These are phyloP conservation scores for Pulveroboletus sp. DNA, from an alignment of 768 basidiomycete species.

Conservation along the genomic window DNA sequence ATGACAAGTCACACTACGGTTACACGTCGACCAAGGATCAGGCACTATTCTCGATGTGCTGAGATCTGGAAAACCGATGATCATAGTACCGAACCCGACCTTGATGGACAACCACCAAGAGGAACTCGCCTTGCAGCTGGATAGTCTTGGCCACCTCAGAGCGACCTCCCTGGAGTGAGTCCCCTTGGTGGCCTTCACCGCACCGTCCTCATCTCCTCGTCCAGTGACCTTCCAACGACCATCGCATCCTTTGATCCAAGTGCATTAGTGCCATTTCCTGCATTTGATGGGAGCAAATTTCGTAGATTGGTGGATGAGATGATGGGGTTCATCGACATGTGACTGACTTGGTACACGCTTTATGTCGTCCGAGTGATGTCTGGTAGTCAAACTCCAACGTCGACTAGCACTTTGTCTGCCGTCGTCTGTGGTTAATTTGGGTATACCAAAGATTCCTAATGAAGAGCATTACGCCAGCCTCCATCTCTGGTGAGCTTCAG, in stretches of 20 bases:
- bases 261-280: slow-evolving; percentile 54
- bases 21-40: slow-evolving; percentile 53
- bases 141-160: slow-evolving; percentile 51
- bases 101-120: slow-evolving; percentile 91
- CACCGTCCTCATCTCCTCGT: slow-evolving; percentile 6
- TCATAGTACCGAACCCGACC: slow-evolving; percentile 86
- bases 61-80: slow-evolving; percentile 65
- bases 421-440: neutral
- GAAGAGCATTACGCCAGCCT: slow-evolving; percentile 35
- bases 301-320: slow-evolving; percentile 64
- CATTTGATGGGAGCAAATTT: slow-evolving; percentile 65
- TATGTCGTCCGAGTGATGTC: slow-evolving; percentile 1
- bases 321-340: slow-evolving; percentile 60
- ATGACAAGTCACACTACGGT: neutral
- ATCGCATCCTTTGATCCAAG: slow-evolving; percentile 47
- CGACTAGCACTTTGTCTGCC: neutral
- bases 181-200: neutral
- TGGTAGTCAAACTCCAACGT: neutral
- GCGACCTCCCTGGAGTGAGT: slow-evolving; percentile 57
- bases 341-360: slow-evolving; percentile 5
- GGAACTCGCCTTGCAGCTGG: slow-evolving; percentile 74
- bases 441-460: slow-evolving; percentile 3
- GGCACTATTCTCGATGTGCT: slow-evolving; percentile 92
- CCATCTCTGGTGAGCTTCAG: slow-evolving; percentile 46
- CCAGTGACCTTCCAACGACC: slow-evolving; percentile 50